A percentile compares a stretch with the other conserved stretches of the same genome.
Evolutionary conservation across 2,329 filamentous ascomycete genomes (phyloP).

Genomic region (Aspergillus sergii): DNA sequence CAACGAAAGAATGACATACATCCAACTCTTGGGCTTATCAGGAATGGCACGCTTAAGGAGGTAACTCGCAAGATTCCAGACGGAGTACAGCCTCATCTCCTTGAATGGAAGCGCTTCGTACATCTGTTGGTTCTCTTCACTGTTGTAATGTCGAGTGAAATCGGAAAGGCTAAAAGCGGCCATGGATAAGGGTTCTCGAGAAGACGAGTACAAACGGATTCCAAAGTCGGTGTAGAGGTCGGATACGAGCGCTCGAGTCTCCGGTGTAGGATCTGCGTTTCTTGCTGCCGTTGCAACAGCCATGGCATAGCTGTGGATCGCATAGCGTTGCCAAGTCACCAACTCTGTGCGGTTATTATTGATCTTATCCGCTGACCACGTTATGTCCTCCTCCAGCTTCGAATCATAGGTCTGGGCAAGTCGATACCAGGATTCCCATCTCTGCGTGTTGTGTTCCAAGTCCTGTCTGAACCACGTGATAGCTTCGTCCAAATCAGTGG

Average conservation of each 20-base stretch:
- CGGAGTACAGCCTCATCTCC: constrained; percentile 60
- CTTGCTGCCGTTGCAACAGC: constrained; percentile 64
- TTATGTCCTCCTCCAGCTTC: constrained; percentile 81
- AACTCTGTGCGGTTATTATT: constrained; percentile 79
- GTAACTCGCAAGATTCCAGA: constrained; percentile 66
- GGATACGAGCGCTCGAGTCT: constrained; percentile 60
- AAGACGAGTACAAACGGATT: constrained; percentile 68
- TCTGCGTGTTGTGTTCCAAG: constrained; percentile 76
- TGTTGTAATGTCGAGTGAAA: constrained; percentile 64
- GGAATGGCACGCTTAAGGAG: constrained; percentile 63
- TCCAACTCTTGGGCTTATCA: constrained; percentile 65
- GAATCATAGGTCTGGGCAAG: constrained; percentile 86
- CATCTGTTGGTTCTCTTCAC: constrained; percentile 54
- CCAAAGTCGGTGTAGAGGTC: constrained; percentile 71
- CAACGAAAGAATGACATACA: constrained; percentile 45
- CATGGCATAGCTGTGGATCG: constrained; percentile 81
- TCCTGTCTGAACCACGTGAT: constrained; percentile 79
- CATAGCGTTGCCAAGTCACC: constrained; percentile 72
- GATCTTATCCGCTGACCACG: constrained; percentile 89
- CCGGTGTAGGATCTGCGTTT: constrained; percentile 56
- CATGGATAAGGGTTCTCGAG: constrained; percentile 69
- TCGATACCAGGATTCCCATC: constrained; percentile 90
- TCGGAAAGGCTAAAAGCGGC: constrained; percentile 64
- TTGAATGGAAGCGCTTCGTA: constrained; percentile 61
- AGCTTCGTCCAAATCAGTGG: constrained; percentile 80